These are phyloP conservation scores for Talaromyces pinophilus DNA, from an alignment of 2,329 filamentous ascomycete genomes.

Conservation along the genomic window DNA sequence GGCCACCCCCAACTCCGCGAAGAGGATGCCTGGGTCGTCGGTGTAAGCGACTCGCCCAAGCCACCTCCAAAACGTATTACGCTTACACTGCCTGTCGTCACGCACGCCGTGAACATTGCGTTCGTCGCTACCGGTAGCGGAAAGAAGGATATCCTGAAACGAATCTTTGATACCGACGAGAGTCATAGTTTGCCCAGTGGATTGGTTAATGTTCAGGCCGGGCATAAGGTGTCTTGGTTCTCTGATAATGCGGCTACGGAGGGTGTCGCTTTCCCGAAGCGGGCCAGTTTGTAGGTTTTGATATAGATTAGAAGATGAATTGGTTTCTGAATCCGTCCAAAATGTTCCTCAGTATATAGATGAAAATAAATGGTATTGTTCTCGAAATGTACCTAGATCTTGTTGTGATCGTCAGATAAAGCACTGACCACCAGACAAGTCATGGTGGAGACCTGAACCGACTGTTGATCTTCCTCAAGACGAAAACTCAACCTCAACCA, in stretches of 20 bases:
- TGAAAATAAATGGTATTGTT: not conserved
- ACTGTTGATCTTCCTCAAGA: not conserved
- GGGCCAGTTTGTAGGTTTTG: conserved; percentile 60
- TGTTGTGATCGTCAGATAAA: conserved; percentile 1
- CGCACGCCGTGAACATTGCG: conserved; percentile 79
- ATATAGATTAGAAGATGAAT: not conserved
- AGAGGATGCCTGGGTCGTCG: conserved; percentile 84
- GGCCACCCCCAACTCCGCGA: conserved; percentile 84
- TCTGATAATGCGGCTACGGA: conserved; percentile 83
- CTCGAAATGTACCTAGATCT: not conserved
- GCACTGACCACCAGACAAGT: conserved; percentile 1
- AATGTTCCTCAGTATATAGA: not conserved
- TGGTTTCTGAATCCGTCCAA: not conserved
- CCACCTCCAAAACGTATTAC: conserved; percentile 89
- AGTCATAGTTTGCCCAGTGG: conserved; percentile 76
- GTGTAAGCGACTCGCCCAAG: conserved; percentile 92
- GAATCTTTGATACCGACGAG: conserved; percentile 81
- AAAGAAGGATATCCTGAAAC: conserved; percentile 89
- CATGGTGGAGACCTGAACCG: not conserved
- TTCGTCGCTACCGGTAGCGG: conserved; percentile 87
- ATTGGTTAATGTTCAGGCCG: conserved; percentile 79
- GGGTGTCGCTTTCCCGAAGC: conserved; percentile 77
- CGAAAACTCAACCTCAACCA: not conserved
- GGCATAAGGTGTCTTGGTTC: conserved; percentile 93
- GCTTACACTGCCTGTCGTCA: conserved; percentile 85